These are phyloP conservation scores for Pulveroboletus ravenelii DNA, from an alignment of 768 basidiomycete genomes.

Conservation along the genomic window DNA sequence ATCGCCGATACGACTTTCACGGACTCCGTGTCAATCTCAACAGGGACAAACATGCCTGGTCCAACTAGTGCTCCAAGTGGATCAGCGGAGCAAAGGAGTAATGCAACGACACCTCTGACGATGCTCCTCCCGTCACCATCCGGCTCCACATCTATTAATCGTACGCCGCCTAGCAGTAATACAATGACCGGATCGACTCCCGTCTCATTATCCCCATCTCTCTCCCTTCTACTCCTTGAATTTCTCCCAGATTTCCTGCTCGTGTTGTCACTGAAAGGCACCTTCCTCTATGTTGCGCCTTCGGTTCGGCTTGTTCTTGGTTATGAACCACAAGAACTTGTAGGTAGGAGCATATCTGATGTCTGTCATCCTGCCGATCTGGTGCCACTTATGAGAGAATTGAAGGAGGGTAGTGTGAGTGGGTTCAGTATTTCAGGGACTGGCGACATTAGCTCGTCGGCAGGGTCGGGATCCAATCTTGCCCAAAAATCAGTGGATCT, in stretches of 20 bases:
- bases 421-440: constrained; percentile 15
- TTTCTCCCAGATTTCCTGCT: constrained; percentile 76
- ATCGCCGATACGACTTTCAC: constrained; percentile 46
- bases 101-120: constrained; percentile 17
- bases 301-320: constrained; percentile 74
- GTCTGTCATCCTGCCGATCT: constrained; percentile 88
- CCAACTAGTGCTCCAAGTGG: constrained; percentile 14
- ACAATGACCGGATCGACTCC: constrained; percentile 32
- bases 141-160: constrained; percentile 17
- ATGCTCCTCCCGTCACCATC: constrained; percentile 13
- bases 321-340: constrained; percentile 79
- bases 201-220: constrained; percentile 40
- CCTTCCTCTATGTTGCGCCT: constrained; percentile 89
- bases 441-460: constrained; percentile 14
- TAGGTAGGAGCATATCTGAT: constrained; percentile 73
- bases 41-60: constrained; percentile 34
- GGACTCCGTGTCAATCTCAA: constrained; percentile 43
- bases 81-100: constrained; percentile 8
- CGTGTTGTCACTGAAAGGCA: constrained; percentile 88
- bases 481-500: constrained; percentile 67
- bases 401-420: constrained; percentile 56
- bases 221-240: constrained; percentile 50
- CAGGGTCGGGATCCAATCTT: constrained; percentile 4
- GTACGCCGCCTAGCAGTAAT: constrained; percentile 3
- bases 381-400: constrained; percentile 84